Base-by-base conservation (phyloP, 768 basidiomycete species). In the Lyophyllum semitale region DNA sequence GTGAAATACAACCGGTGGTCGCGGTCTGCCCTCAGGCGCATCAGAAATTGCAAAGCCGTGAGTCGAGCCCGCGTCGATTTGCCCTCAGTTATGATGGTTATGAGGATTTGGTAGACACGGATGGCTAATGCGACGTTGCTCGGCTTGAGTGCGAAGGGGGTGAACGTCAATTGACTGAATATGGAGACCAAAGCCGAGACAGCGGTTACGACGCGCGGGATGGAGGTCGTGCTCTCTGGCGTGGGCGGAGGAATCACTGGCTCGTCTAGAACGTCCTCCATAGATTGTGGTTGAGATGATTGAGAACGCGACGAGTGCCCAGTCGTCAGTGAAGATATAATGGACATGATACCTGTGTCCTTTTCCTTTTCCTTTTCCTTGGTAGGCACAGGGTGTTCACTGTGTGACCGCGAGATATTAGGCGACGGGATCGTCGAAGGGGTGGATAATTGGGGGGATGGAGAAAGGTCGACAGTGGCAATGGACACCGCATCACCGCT, bases 21-120 rank as follows among this genome's bases (percentile, higher is more conserved):
- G 0, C 91, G 84, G 66, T 97, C 95, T 0, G 91, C 94, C 52
- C 96, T 81, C 18, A 98, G 75, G 13, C 93, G 85, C 77, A 95
- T 85, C 59, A 97, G 68, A 76, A 96, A 97, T 66, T 94, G 92
- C 18, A 98, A 74, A 4, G 88, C 78, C 12, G 84, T 75, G 17
- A 98, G 67, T 22, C 92, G 77, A 0, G 89, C 87, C 37, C 82
- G 76, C 0, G 83, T 62, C 8, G 84, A 84, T 57, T 73, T 77
- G 2, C 80, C 78, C 20, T 73, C 67, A 0, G 70, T 63, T 4
- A 80, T 64, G 13, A 88, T 67, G 18, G 73, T 68, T 13, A 90
- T 63, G 42, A 91, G 70, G 42, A 74, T 72, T 0, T 68, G 57
- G 67, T 82, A 91, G 15, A 91, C 68, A 1, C 71, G 72, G 7